Evolutionary conservation across 768 basidiomycete species (phyloP), one percentile per base, ranked within the genome.

Genomic region (Tricholomella constricta): DNA sequence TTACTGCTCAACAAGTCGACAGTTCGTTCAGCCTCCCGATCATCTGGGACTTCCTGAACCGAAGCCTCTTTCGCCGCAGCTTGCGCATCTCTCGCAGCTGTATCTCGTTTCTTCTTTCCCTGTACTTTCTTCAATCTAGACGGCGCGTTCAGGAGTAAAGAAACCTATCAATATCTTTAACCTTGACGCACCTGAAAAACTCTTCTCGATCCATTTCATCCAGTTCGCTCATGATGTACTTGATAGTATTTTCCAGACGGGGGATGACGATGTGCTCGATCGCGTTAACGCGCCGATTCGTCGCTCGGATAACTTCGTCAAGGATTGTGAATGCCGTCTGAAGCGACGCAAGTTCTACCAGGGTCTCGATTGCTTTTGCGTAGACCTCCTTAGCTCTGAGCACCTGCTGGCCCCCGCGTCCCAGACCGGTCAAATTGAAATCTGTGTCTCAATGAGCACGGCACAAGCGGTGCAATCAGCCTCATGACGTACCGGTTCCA

Each of bases 181-280:
- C 20, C 14, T 9, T 25, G 62, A 38, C 78, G 38, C 35, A 87
- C 92, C 94, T 80, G 76, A 95, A 94, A 74, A 94, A 94, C 64
- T 94, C 91, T 66, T 94, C 91, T 57, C 94, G 83, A 72, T 99
- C 97, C 94, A 97, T 98, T 72, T 99, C 97, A 63, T 98, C 97
- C 56, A 99, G 74, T 67, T 99, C 97, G 52, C 94, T 96, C 65
- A 94, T 80, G 68, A 99, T 98, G 69, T 98, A 99, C 64, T 91
- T 92, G 78, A 99, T 93, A 12, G 97, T 98, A 70, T 98, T 98
- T 41, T 98, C 96, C 45, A 99, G 75, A 38, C 89, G 82, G 15
- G 97, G 97, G 52, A 99, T 98, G 62, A 99, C 78, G 59, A 99
- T 86, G 67, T 99, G 94, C 63, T 99, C 97, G 59, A 99, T 96